Evolutionary conservation across 1,139 yeast species (phyloP).

Genomic region (Pichia sp.): DNA sequence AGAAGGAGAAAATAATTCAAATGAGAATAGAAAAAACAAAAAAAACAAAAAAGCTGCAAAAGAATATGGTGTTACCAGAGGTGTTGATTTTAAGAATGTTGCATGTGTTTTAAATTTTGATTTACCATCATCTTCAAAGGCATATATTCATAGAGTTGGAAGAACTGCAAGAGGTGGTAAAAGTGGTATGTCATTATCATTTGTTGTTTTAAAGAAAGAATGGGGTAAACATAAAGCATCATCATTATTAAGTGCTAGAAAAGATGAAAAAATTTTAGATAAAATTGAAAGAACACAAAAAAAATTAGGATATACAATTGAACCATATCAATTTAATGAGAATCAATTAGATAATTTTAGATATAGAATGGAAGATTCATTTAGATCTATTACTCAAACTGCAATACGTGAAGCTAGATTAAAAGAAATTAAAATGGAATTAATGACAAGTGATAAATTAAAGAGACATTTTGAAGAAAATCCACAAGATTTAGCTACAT

Average conservation of each 20-base stretch:
- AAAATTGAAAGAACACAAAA: conserved; percentile 74
- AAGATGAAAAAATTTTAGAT: conserved; percentile 78
- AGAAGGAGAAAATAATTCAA: conserved; percentile 29
- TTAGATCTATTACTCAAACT: conserved; percentile 85
- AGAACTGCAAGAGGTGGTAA: conserved; percentile 98
- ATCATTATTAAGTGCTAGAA: conserved; percentile 59
- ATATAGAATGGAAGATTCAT: conserved; percentile 95
- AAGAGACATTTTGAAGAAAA: conserved; percentile 96
- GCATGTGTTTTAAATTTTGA: conserved; percentile 97
- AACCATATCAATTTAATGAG: conserved; percentile 87
- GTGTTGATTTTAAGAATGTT: conserved; percentile 93
- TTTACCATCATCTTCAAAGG: conserved; percentile 81
- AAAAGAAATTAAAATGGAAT: conserved; percentile 81
- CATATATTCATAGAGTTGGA: conserved; percentile 92
- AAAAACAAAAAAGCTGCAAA: conserved; percentile 33
- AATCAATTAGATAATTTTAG: conserved; percentile 93
- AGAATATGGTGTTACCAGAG: conserved; percentile 94
- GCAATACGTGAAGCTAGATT: conserved; percentile 93
- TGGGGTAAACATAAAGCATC: conserved; percentile 90
- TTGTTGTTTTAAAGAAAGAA: conserved; percentile 77
- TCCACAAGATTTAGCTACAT: conserved; percentile 86
- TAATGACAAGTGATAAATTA: conserved; percentile 81
- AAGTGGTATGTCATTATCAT: conserved; percentile 90
- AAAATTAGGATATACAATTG: conserved; percentile 60
- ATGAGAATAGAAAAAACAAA: conserved; percentile 17